Conservation (phyloP, 1,139 yeast genomes). For the Nakaseomyces glabratus region DNA sequence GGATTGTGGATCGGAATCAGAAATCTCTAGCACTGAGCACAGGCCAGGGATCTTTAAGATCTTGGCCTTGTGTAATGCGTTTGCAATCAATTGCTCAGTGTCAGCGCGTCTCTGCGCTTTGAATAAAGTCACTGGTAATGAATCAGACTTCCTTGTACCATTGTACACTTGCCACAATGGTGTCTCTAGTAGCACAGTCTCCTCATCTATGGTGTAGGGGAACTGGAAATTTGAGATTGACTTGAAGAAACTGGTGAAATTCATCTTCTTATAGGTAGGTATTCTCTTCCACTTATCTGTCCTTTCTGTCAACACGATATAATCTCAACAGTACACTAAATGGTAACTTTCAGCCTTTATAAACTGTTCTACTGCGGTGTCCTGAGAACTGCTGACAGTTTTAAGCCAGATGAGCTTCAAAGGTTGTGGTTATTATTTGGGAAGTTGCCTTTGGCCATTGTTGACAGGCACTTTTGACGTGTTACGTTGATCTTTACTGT, state of each 20-base stretch:
- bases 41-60: constrained; percentile 73
- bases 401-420: too few species aligned
- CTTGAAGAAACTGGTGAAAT: constrained; percentile 26
- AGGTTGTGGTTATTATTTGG: too few species aligned
- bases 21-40: constrained; percentile 56
- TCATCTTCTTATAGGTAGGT: too few species aligned
- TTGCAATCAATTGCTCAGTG: constrained; percentile 42
- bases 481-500: too few species aligned
- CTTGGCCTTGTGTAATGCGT: constrained; percentile 57
- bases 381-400: too few species aligned
- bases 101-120: constrained; percentile 16
- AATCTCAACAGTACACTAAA: too few species aligned
- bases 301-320: too few species aligned
- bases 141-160: constrained; percentile 33
- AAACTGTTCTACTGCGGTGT: too few species aligned
- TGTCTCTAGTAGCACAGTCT: constrained; percentile 25
- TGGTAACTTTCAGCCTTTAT: too few species aligned
- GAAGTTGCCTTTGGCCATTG: too few species aligned
- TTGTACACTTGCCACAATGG: constrained; percentile 37
- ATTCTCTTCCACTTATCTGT: too few species aligned
- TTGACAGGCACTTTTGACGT: too few species aligned
- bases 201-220: constrained; percentile 23
- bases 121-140: constrained; percentile 25
- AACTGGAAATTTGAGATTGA: constrained; percentile 28
- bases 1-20: constrained; percentile 49